These are phyloP conservation scores for Fusarium sp. DNA, from an alignment of 2,329 filamentous ascomycete genomes.

Conservation along the genomic window DNA sequence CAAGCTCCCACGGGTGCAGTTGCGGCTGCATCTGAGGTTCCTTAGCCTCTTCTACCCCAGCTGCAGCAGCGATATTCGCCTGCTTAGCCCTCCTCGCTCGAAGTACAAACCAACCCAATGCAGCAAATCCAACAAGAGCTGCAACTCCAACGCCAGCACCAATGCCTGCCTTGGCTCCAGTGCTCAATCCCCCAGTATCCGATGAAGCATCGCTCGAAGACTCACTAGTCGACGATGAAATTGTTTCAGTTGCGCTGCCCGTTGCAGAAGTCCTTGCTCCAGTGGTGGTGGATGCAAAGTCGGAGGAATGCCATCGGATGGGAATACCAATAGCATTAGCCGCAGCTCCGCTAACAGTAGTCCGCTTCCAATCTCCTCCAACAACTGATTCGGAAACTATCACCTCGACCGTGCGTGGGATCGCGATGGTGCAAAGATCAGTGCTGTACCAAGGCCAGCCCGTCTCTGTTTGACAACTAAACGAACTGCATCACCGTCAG, in stretches of 20 bases:
- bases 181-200: neutral
- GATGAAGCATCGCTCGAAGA: neutral
- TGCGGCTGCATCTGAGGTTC: neutral
- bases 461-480: constrained; percentile 1
- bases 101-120: neutral
- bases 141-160: neutral
- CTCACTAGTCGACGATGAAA: accelerated
- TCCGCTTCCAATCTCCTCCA: neutral
- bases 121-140: neutral
- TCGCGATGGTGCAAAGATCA: neutral
- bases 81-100: neutral
- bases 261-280: neutral
- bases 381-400: constrained; percentile 1
- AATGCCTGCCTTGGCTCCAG: neutral
- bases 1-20: neutral
- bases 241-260: neutral
- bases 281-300: neutral
- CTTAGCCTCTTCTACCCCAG: neutral
- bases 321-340: constrained; percentile 7
- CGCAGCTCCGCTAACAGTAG: neutral
- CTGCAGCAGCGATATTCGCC: neutral
- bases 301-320: constrained; percentile 9
- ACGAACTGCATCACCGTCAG: neutral
- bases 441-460: constrained; percentile 12
- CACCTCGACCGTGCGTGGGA: neutral